phyloP scores from a whole-genome alignment of 371 early-diverging fungal species.

The Cokeromyces recurvatus region DNA sequence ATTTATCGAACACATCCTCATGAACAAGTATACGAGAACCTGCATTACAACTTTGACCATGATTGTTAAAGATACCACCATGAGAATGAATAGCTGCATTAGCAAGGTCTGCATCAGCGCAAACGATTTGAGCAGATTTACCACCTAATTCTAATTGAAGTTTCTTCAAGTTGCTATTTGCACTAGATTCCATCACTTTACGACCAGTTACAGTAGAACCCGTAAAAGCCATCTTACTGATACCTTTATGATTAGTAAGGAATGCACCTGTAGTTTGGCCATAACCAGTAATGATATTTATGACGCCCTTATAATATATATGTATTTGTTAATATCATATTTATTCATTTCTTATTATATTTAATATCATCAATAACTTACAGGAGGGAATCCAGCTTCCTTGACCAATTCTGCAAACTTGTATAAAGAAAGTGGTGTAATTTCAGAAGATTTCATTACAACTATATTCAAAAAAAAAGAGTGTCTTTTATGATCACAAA shows the following conservation, averaged over 20 bases:
- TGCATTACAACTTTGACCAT: constrained; percentile 88
- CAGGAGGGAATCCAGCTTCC: constrained; percentile 42
- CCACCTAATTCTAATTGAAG: constrained; percentile 90
- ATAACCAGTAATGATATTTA: constrained; percentile 65
- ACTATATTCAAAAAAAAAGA: constrained; percentile 13
- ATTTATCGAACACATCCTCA: constrained; percentile 61
- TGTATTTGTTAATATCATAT: not conserved
- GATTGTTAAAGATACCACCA: constrained; percentile 70
- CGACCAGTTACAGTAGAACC: constrained; percentile 76
- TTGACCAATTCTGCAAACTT: constrained; percentile 38
- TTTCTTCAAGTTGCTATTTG: constrained; percentile 64
- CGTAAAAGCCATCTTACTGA: constrained; percentile 48
- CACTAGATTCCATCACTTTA: constrained; percentile 63
- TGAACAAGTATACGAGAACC: constrained; percentile 81
- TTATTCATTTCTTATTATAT: not conserved
- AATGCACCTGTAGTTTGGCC: constrained; percentile 33
- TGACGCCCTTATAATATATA: constrained; percentile 53
- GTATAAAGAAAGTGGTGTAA: constrained; percentile 49
- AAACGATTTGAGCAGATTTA: constrained; percentile 83
- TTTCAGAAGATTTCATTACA: constrained; percentile 26
- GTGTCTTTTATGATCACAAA: too few relatives aligned
- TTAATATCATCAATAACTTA: constrained; percentile 24
- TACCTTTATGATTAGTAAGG: constrained; percentile 21
- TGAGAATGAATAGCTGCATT: constrained; percentile 62
- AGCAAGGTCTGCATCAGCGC: constrained; percentile 77